These are phyloP conservation scores for Hypoxylon sp. DNA, from an alignment of 2,329 filamentous ascomycete genomes.

Conservation along the genomic window DNA sequence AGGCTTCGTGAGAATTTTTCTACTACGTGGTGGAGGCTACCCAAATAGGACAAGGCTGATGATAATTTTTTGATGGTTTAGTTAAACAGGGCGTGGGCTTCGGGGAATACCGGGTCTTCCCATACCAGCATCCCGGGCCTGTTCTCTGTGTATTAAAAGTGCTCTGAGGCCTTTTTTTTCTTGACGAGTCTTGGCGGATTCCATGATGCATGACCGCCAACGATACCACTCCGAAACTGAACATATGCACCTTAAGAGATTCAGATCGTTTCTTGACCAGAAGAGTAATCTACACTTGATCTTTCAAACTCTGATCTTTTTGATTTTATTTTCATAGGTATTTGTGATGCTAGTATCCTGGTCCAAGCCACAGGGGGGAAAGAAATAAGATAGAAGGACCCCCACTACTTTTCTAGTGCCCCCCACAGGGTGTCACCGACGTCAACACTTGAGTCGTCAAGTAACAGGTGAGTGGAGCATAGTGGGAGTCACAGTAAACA, in stretches of 20 bases:
- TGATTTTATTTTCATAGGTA: constrained; percentile 6
- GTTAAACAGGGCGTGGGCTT: constrained; percentile 21
- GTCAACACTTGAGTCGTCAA: constrained; percentile 30
- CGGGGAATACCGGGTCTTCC: constrained; percentile 41
- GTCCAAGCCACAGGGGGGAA: neutral
- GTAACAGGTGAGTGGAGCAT: constrained; percentile 37
- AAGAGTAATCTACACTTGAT: neutral
- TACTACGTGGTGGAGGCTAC: constrained; percentile 43
- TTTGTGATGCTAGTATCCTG: neutral
- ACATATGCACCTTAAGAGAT: neutral
- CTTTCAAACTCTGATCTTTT: neutral
- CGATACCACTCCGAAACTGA: neutral
- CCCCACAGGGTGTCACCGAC: constrained; percentile 32
- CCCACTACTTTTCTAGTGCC: constrained; percentile 21
- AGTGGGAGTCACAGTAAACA: constrained; percentile 15
- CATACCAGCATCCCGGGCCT: constrained; percentile 33
- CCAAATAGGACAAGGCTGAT: constrained; percentile 52
- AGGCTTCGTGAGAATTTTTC: constrained; percentile 47
- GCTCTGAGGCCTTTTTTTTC: constrained; percentile 22
- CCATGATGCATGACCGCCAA: constrained; percentile 13
- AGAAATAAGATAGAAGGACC: constrained; percentile 18
- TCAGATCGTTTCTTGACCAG: neutral
- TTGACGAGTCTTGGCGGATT: constrained; percentile 11
- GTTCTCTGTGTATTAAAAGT: constrained; percentile 17
- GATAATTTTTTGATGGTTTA: constrained; percentile 33